phyloP scores from a whole-genome alignment of 495 filamentous ascomycete species.

The Trypethelium eluteriae region DNA sequence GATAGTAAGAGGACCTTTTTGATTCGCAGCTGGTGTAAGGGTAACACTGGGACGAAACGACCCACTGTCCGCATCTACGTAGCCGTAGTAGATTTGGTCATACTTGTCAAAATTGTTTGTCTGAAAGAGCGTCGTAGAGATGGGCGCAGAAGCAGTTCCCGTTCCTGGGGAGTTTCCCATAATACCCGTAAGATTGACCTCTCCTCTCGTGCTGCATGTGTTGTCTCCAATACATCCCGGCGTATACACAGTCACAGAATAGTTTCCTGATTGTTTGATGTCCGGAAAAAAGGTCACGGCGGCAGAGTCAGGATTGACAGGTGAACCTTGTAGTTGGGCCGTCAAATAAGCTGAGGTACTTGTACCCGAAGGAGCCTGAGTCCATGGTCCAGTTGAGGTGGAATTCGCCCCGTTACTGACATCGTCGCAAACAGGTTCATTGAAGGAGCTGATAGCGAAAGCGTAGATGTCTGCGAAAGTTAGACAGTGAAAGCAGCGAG shows the following conservation, averaged over 20 bases:
- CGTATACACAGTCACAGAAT: slow-evolving; percentile 79
- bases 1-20: slow-evolving; percentile 58
- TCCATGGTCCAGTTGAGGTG: slow-evolving; percentile 67
- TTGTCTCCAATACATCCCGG: slow-evolving; percentile 80
- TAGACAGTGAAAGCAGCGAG: background rate
- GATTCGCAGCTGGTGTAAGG: slow-evolving; percentile 58
- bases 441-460: slow-evolving; percentile 79
- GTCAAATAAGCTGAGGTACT: slow-evolving; percentile 71
- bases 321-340: slow-evolving; percentile 46
- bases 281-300: slow-evolving; percentile 69
- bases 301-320: slow-evolving; percentile 41
- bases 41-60: slow-evolving; percentile 77
- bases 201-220: slow-evolving; percentile 65
- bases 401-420: slow-evolving; percentile 57
- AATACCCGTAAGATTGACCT: slow-evolving; percentile 68
- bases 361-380: slow-evolving; percentile 47
- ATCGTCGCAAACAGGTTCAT: slow-evolving; percentile 74
- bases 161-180: slow-evolving; percentile 41
- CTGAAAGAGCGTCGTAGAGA: slow-evolving; percentile 58
- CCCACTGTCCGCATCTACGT: slow-evolving; percentile 65
- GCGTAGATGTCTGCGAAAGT: slow-evolving; percentile 57
- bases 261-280: slow-evolving; percentile 83
- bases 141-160: slow-evolving; percentile 37
- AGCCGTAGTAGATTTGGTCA: slow-evolving; percentile 78
- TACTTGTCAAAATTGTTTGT: slow-evolving; percentile 94